Base-by-base conservation (phyloP, 805 yeast genomes). In the Zygoascus flipseniorum region DNA sequence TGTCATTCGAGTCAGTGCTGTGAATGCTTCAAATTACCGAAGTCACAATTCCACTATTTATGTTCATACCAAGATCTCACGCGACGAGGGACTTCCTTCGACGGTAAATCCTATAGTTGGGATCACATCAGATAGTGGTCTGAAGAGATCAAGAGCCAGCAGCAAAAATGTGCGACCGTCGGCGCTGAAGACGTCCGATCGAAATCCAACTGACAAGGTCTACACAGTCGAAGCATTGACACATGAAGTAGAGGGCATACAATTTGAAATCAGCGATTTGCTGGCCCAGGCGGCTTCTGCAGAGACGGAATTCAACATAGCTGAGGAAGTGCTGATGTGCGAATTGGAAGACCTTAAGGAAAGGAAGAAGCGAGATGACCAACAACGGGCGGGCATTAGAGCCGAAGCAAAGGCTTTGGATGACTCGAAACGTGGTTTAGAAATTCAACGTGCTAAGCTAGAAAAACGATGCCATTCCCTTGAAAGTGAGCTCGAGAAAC, bases 361-460 rank as follows among this genome's bases (percentile, higher is more conserved):
- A 20, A 53, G 61, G 20, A 56, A 64, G 28, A 62, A 66, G 20
- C 56, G 54, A 8, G 68, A 65, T 26, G 74, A 70, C 52, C 60
- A 53, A 18, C 60, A 58, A n/a, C 60, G 71, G 10, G 50, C 67
- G 8, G 68, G 61, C 45, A 55, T 69, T n/a, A 58, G 70, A 19
- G 55, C 67, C 0, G 76, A 72, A 49, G 63, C 63, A 39, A 69
- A 69, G 52, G 45, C 62, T 0, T 59, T 71, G 18, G 76, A 72
- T 48, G 72, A 69, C 28, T 57, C 66, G 8, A 66, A 67, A 50
- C 67, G 72, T 8, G 59, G 60, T 16, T 59, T 71, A 14, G 76
- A 72, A 37, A 60, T 65, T 14, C 71, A 68, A 47, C 60, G 64
- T 26, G 48, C 65, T 6, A 68, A 67, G 48, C 60, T 65, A 16